Evolutionary conservation across 163 green algal genomes (phyloP), one percentile per base, ranked within the genome.

Genomic region (Scenedesmus sp.): DNA sequence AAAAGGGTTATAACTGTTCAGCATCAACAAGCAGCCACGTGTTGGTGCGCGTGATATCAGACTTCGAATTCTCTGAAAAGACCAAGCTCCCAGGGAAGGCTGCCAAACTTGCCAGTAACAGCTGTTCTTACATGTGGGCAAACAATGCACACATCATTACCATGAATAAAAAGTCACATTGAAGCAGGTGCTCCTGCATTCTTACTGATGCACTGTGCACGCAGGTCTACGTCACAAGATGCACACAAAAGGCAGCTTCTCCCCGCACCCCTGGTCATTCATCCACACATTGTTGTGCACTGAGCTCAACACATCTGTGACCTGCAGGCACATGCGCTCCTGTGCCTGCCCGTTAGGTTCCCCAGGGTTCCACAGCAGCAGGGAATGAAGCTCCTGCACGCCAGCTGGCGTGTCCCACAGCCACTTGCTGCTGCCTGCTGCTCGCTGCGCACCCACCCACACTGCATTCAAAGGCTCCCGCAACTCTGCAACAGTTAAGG

Each of bases 121-220:
- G 34, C 34, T 46, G 34, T 46, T 46, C 34, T 46, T 46, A 46
- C 34, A 46, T 46, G 34, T 46, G 34, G 34, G 34, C 34, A 46
- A 46, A 46, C 34, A 46, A 46, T 46, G 34, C 34, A 46, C 34
- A 46, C 34, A 46, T 46, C 34, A 46, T 46, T 46, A 46, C 34
- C 34, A 46, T 46, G 34, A 46, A 46, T 46, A 46, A 46, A 46
- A 46, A 46, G 34, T 46, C 34, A 46, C 34, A 46, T 46, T 46
- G 34, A 46, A 46, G 34, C 34, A 46, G 34, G 34, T 46, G 34
- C 34, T 46, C 34, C 34, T 46, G 34, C 34, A 46, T 46, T 46
- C 34, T 46, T 46, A 46, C 97, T 82, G 96, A 97, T 88, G 52
- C 34, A 2, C 85, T 96, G 9, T 93, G 34, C 34, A 46, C 34